Base-by-base conservation (phyloP, 2,329 filamentous ascomycete species). In the Ascochyta rabiei region DNA sequence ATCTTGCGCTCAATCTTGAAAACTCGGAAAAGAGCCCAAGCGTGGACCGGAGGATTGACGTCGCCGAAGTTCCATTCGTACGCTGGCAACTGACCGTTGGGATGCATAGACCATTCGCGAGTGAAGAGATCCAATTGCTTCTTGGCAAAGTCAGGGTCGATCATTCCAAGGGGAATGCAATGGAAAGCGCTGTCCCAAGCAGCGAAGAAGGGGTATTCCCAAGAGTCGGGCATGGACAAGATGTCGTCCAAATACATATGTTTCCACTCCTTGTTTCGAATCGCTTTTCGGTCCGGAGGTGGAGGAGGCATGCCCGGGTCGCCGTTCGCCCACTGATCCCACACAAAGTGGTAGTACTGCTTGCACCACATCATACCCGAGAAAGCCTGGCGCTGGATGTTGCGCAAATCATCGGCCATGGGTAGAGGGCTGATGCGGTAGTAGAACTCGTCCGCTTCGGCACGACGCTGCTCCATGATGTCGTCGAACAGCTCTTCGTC, bases 1-100 rank as follows among this genome's bases (percentile, higher is more conserved):
- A 98, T 86, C 79, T 98, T 98, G 64, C 95, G 88, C 80, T 98
- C 93, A 61, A 98, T 97, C 79, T 98, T 98, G 86, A 98, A 98
- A 0, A 90, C 91, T 53, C 95, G 85, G 81, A 98, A 98, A 0
- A 91, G 91, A 1, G 93, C 88, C 93, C 93, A 98, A 0, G 93
- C 95, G 74, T 98, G 93, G 1, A 98, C 93, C 0, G 93, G 93
- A 23, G 93, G 93, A 66, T 98, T 98, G 60, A 97, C 93, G 68
- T 98, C 95, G 48, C 93, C 89, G 78, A 97, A 98, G 73, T 98
- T 97, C 93, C 93, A 98, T 74, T 98, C 93, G 68, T 88, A 95
- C 66, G 93, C 93, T 45, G 93, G 91, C 33, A 98, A 80, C 76
- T 98, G 93, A 40, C 93, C 95, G 68, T 98, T 98, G 15, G 93